These are phyloP conservation scores for Cymbidium sinense DNA, from an alignment of 106 monocot species.

Conservation along the genomic window DNA sequence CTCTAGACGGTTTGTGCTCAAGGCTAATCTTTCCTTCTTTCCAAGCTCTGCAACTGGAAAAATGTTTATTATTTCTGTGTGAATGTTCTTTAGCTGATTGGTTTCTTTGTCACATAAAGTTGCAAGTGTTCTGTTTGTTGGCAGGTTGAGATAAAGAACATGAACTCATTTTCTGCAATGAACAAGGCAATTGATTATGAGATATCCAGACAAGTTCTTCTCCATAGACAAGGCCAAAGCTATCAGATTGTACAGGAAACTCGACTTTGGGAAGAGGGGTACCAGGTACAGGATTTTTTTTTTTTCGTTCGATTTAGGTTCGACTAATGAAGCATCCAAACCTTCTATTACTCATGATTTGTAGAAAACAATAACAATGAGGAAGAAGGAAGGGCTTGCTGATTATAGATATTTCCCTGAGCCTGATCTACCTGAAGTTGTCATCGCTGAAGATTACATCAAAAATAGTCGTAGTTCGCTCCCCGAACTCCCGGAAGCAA, in stretches of 20 bases:
- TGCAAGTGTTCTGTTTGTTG: slow-evolving; percentile 12
- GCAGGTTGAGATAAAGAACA: slow-evolving; percentile 99
- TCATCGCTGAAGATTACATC: slow-evolving; percentile 56
- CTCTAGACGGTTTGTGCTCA: neutral
- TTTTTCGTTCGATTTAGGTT: neutral
- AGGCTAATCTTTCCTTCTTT: neutral
- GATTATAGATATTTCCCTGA: slow-evolving; percentile 99
- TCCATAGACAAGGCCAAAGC: slow-evolving; percentile 64
- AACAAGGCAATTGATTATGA: slow-evolving; percentile 92
- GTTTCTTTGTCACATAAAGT: neutral
- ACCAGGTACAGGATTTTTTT: slow-evolving; percentile 41
- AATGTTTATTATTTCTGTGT: neutral
- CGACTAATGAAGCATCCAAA: neutral
- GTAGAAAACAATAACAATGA: slow-evolving; percentile 90
- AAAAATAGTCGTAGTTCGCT: slow-evolving; percentile 49
- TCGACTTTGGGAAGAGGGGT: slow-evolving; percentile 84
- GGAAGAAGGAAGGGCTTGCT: slow-evolving; percentile 96
- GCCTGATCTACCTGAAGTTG: slow-evolving; percentile 92
- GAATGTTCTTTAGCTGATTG: neutral
- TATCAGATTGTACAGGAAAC: slow-evolving; percentile 99
- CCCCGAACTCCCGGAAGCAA: slow-evolving; percentile 88
- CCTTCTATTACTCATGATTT: neutral
- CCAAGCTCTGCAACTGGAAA: neutral
- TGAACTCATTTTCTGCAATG: slow-evolving; percentile 99
- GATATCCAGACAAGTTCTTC: slow-evolving; percentile 75